Conservation (phyloP, 2,329 filamentous ascomycete species). For the Madurella mycetomatis region DNA sequence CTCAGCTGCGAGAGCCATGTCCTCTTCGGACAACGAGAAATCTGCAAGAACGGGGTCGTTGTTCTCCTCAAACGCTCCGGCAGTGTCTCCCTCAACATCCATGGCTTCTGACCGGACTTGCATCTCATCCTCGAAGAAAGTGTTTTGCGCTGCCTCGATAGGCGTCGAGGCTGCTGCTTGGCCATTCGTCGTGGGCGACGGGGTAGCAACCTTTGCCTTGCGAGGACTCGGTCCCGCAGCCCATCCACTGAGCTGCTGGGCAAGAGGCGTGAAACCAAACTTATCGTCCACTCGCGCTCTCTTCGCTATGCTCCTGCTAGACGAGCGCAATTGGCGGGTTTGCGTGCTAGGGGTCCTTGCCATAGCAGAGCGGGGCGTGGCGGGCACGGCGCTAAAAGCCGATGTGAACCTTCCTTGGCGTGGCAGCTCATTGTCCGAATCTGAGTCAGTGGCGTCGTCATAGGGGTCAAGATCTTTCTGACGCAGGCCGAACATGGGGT, state of each 20-base stretch:
- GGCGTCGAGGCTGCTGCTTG: constrained; percentile 22
- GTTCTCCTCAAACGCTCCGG: constrained; percentile 23
- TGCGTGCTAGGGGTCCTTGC: constrained; percentile 14
- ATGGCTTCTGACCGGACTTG: constrained; percentile 30
- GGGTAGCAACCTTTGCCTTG: constrained; percentile 32
- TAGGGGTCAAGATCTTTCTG: constrained; percentile 45
- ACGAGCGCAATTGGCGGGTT: constrained; percentile 2
- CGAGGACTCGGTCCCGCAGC: constrained; percentile 51
- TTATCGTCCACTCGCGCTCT: constrained; percentile 15
- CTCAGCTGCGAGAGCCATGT: constrained; percentile 53
- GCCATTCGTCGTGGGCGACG: constrained; percentile 22
- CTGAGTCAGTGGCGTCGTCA: constrained; percentile 40
- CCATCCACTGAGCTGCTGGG: constrained; percentile 59
- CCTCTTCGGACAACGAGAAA: constrained; percentile 49
- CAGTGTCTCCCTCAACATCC: constrained; percentile 34
- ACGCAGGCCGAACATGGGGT: constrained; percentile 41
- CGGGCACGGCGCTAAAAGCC: constrained; percentile 31
- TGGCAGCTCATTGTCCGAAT: constrained; percentile 51
- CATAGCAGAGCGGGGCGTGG: constrained; percentile 40
- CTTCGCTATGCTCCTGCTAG: constrained; percentile 29
- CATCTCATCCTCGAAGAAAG: constrained; percentile 62
- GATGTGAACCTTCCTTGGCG: constrained; percentile 27
- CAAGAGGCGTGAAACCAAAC: constrained; percentile 62
- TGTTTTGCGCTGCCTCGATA: constrained; percentile 38
- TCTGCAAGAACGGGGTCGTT: constrained; percentile 40